Evolutionary conservation across 2,329 filamentous ascomycete species (phyloP), one percentile per base, ranked within the genome.

Genomic region (Didymosphaeria variabile): DNA sequence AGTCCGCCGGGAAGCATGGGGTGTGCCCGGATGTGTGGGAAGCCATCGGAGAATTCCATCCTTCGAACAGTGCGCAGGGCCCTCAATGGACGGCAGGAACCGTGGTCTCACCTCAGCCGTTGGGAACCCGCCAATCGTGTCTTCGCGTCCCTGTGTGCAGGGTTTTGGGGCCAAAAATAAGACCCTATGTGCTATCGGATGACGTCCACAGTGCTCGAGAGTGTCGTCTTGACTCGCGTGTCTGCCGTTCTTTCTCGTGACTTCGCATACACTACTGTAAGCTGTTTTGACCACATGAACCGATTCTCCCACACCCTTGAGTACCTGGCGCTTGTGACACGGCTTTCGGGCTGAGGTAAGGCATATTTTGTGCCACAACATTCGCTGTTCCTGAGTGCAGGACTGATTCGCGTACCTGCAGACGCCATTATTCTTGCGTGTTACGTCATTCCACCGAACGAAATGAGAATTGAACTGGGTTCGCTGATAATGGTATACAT

Each of bases 51-150:
- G 42, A 46, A 46, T 55, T 46, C 21, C 31, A 32, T 55, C 42
- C 53, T 47, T 19, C 23, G 31, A 45, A 45, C 42, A 10, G 40
- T 36, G 53, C 31, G 31, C 42, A n/a, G 42, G 38, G 31, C 36
- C 42, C 13, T 12, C n/a, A 12, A n/a, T 34, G 23, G 26, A 26
- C 53, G 42, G 40, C 42, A 46, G 53, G 40, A 53, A 52, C 38
- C 51, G 36, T 44, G 36, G 15, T 55, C 53, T 55, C 42, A 55
- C 53, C 40, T 55, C 8, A 55, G 53, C 53, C 19, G 29, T n/a
- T 21, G 21, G 3, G 7, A 36, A 29, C 47, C 31, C 6, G 10
- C 47, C 29, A 40, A 47, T 29, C 23, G 6, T 29, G 10, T 17
- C 13, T 13, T 31, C 45, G 23, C 15, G 15, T 29, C 23, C 23